Conservation (phyloP, 306 rosid genomes). For the Acmispon strigosus region DNA sequence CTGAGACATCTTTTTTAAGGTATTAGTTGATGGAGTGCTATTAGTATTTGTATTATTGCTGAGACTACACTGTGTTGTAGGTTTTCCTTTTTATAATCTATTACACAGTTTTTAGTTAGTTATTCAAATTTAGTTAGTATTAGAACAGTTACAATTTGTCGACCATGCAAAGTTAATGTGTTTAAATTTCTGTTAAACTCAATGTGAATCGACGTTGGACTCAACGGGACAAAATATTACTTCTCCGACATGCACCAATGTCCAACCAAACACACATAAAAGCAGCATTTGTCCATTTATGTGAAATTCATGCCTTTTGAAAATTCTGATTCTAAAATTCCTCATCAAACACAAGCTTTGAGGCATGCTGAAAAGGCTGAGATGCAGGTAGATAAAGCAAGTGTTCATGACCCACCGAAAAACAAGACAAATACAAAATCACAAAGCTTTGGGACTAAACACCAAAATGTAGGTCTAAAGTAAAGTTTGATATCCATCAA, state of each 20-base stretch:
- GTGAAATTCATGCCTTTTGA: not conserved
- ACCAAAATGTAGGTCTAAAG: conserved; percentile 4
- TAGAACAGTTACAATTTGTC: not conserved
- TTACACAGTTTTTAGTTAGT: not conserved
- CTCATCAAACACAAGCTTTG: conserved; percentile 3
- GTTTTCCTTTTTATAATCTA: not conserved
- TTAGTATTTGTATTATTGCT: conserved; percentile 16
- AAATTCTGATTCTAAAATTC: not conserved
- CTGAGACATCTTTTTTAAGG: conserved; percentile 55
- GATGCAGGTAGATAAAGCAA: not conserved
- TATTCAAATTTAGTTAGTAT: not conserved
- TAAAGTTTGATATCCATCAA: not conserved
- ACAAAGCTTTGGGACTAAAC: conserved; percentile 11
- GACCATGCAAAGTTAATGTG: too few relatives aligned
- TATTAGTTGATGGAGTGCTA: conserved; percentile 14
- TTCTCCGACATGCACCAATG: too few relatives aligned
- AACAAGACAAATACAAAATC: not conserved
- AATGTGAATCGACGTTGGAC: too few relatives aligned
- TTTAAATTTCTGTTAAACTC: too few relatives aligned
- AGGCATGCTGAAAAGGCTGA: conserved; percentile 16
- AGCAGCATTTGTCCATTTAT: not conserved
- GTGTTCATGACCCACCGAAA: conserved; percentile 14
- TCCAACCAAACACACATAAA: not conserved
- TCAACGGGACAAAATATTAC: too few relatives aligned
- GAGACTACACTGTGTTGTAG: conserved; percentile 6